Evolutionary conservation across 179 eudicot species (phyloP), one percentile per base, ranked within the genome.

Genomic region (Beta lomatogona): DNA sequence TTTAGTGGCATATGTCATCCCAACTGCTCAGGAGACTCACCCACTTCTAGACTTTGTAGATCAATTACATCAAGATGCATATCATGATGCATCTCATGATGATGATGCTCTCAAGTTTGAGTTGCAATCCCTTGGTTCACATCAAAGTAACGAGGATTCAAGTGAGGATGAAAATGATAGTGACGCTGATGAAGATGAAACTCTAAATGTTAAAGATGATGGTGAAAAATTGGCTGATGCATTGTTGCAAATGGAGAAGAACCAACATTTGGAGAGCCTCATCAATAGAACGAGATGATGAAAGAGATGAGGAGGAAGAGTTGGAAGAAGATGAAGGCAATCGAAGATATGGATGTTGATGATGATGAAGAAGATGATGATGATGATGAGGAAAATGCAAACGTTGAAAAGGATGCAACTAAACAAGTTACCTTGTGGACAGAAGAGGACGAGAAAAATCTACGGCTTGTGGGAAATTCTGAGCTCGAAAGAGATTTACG

Each of bases 401-500:
- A 77, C 36, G 82, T 63, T 50, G 91, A 86, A 74, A 87, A 86
- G 21, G 90, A 80, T 73, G 87, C 73, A 76, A 59, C 80, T 68
- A 83, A 87, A 71, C 84, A 88, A 41, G 91, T 88, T 25, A 88
- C 91, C 67, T 85, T 87, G 63, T 94, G 98, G 98, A 92, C 98
- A 3, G 98, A 92, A 50, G 91, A 91, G 77, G 98, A 94, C 71
- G 93, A 94, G 83, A 92, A 88, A 89, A 94, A 94, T 88, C 90
- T 92, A n/a, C 89, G 91, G 89, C 91, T 90, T 76, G 78, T 94
- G 67, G 95, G 97, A 68, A 86, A 82, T 76, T 89, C 92, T 9
- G 98, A 94, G 82, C 79, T 92, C 44, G 98, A 94, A 81, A 89
- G 99, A 77, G 91, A 95, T 79, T 92, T 86, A 71, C 89, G 97